These are phyloP conservation scores for Dioscorea alata DNA, from an alignment of 106 monocot species.

Conservation along the genomic window DNA sequence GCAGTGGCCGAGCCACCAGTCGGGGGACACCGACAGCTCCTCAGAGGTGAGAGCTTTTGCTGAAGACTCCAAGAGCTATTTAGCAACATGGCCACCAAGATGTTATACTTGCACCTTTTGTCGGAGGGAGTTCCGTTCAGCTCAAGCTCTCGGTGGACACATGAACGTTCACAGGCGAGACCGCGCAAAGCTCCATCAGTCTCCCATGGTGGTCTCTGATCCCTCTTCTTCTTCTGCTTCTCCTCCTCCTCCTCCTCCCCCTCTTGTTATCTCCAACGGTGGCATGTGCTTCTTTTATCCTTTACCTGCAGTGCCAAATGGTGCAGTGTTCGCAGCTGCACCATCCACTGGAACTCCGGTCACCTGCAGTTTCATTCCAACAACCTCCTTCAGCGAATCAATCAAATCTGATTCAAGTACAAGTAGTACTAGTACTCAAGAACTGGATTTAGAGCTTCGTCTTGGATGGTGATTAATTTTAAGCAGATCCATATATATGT, in stretches of 20 bases:
- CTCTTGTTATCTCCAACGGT: background rate
- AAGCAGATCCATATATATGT: too few relatives aligned
- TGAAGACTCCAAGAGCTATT: background rate
- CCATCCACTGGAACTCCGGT: too few relatives aligned
- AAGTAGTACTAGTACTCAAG: background rate
- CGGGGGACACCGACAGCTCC: slow-evolving; percentile 1
- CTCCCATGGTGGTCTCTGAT: background rate
- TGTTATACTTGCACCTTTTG: slow-evolving; percentile 36
- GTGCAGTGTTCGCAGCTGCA: too few relatives aligned
- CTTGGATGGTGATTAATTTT: background rate
- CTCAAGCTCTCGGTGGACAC: slow-evolving; percentile 25
- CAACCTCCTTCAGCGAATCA: too few relatives aligned
- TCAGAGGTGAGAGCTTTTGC: slow-evolving; percentile 8
- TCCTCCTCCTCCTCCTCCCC: background rate
- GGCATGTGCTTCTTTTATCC: slow-evolving; percentile 2
- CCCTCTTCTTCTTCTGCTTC: background rate
- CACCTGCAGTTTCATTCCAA: too few relatives aligned
- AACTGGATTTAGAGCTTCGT: slow-evolving; percentile 1
- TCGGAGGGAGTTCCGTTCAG: slow-evolving; percentile 32
- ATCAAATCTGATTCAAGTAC: too few relatives aligned
- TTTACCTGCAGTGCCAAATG: background rate
- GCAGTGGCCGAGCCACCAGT: background rate
- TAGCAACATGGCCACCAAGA: slow-evolving; percentile 1
- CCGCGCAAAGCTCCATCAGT: background rate
- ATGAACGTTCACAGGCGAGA: slow-evolving; percentile 24